A percentile compares a stretch with the other conserved stretches of the same genome.
phyloP scores from a whole-genome alignment of 2,329 filamentous ascomycete genomes.

The Clathrospora elynae region DNA sequence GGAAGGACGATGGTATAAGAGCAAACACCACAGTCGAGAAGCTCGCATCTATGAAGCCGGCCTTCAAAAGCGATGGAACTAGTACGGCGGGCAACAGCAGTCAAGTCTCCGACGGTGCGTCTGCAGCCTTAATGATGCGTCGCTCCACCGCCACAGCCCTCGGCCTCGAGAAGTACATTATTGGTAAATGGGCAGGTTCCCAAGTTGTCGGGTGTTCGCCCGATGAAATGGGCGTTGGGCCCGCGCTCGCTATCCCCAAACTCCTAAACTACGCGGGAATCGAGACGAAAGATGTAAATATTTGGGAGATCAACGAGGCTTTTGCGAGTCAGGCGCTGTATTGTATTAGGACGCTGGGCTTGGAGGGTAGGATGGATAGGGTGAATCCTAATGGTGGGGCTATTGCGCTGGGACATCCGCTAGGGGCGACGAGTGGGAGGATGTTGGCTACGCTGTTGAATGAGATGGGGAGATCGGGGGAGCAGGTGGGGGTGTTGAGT shows the following conservation, averaged over 20 bases:
- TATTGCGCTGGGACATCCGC: constrained; percentile 89
- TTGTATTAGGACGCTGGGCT: constrained; percentile 71
- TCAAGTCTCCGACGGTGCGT: constrained; percentile 88
- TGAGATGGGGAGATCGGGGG: constrained; percentile 68
- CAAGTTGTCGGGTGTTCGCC: constrained; percentile 78
- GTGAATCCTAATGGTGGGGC: constrained; percentile 94
- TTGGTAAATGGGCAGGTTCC: constrained; percentile 82
- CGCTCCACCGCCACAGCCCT: constrained; percentile 77
- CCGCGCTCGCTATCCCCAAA: constrained; percentile 83
- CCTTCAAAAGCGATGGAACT: constrained; percentile 74
- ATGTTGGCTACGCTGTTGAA: constrained; percentile 77
- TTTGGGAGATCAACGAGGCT: constrained; percentile 95
- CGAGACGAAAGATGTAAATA: constrained; percentile 69
- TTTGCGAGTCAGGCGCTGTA: constrained; percentile 70
- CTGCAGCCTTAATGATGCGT: constrained; percentile 82
- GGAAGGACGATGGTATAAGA: constrained; percentile 82
- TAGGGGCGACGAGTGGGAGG: constrained; percentile 85
- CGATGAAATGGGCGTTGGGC: constrained; percentile 93
- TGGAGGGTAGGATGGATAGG: constrained; percentile 69
- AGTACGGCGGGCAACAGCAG: constrained; percentile 85
- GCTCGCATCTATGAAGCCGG: constrained; percentile 80
- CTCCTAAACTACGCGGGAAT: constrained; percentile 73
- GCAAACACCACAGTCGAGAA: constrained; percentile 69
- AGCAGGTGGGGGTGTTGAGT: constrained; percentile 81
- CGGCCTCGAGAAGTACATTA: constrained; percentile 70